phyloP scores from a whole-genome alignment of 306 rosid genomes.

The Vigna trinervia region DNA sequence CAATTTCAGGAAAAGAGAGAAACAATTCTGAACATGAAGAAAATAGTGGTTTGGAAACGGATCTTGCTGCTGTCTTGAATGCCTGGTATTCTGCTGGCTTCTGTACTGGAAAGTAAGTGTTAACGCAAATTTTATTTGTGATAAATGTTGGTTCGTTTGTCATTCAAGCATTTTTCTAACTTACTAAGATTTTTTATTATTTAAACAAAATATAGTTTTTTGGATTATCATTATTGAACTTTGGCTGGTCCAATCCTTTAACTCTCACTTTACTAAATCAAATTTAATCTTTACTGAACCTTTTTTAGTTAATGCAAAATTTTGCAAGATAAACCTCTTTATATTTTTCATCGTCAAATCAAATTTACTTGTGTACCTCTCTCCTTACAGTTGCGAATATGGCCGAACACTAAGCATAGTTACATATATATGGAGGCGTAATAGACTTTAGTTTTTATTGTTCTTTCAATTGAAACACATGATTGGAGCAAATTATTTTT shows the following conservation, averaged over 20 bases:
- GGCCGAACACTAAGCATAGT: not conserved
- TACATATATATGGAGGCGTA: not conserved
- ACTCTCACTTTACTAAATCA: constrained; percentile 18
- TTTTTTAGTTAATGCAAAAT: not conserved
- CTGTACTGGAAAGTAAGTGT: constrained; percentile 78
- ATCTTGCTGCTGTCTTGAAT: constrained; percentile 66
- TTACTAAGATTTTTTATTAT: not conserved
- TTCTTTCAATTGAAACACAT: constrained; percentile 14
- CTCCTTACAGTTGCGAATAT: not conserved
- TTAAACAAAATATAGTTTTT: not conserved
- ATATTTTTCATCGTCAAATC: constrained; percentile 23
- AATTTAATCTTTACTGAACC: constrained; percentile 2
- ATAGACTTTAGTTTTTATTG: not conserved
- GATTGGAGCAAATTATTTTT: constrained; percentile 11
- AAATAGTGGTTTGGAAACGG: constrained; percentile 58
- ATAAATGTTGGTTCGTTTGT: constrained; percentile 15
- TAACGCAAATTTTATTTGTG: constrained; percentile 3
- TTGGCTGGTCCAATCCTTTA: not conserved
- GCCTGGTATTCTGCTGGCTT: constrained; percentile 98
- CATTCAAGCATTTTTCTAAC: constrained; percentile 14
- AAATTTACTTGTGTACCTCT: constrained; percentile 4
- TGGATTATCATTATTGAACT: not conserved
- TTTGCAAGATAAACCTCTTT: constrained; percentile 10
- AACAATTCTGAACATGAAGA: constrained; percentile 45
- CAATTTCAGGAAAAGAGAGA: constrained; percentile 53